Conservation (phyloP, 352 stramenopile species). For the Blastocystis sp. region DNA sequence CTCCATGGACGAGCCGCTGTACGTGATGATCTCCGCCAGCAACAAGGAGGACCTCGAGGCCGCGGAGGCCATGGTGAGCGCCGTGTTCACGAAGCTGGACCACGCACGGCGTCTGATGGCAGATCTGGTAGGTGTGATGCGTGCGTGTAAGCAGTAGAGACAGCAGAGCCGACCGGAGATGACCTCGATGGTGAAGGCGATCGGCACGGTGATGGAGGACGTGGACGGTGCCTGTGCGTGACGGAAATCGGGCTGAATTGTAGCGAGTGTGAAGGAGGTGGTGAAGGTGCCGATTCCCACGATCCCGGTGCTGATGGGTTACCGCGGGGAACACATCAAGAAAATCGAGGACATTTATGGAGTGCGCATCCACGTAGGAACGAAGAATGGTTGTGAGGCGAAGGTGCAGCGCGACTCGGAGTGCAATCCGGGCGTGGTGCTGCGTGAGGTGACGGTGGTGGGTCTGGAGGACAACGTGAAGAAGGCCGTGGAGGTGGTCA, state of each 20-base stretch:
- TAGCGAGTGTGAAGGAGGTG: conserved; percentile 33
- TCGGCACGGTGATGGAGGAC: not conserved
- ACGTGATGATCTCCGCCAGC: conserved; percentile 46
- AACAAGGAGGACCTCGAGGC: conserved; percentile 13
- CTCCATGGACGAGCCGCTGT: conserved; percentile 43
- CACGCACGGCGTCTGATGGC: conserved; percentile 26
- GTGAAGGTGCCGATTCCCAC: conserved; percentile 41
- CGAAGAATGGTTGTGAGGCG: not conserved
- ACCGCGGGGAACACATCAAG: conserved; percentile 35
- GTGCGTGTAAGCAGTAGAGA: not conserved
- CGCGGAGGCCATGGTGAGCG: conserved; percentile 24
- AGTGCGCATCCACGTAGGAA: conserved; percentile 27
- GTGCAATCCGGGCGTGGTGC: not conserved
- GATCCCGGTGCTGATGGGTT: conserved; percentile 31
- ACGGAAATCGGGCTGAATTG: not conserved
- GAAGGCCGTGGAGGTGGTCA: conserved; percentile 49
- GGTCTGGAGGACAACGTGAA: conserved; percentile 9
- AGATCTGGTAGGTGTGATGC: not conserved
- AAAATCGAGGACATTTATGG: conserved; percentile 57
- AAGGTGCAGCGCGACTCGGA: conserved; percentile 31
- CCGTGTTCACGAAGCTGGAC: conserved; percentile 45
- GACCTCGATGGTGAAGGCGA: not conserved
- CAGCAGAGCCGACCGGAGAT: not conserved
- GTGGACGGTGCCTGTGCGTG: not conserved
- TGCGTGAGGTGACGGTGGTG: conserved; percentile 24